Conservation (phyloP, 495 filamentous ascomycete species). For the Penicillium paxilli region DNA sequence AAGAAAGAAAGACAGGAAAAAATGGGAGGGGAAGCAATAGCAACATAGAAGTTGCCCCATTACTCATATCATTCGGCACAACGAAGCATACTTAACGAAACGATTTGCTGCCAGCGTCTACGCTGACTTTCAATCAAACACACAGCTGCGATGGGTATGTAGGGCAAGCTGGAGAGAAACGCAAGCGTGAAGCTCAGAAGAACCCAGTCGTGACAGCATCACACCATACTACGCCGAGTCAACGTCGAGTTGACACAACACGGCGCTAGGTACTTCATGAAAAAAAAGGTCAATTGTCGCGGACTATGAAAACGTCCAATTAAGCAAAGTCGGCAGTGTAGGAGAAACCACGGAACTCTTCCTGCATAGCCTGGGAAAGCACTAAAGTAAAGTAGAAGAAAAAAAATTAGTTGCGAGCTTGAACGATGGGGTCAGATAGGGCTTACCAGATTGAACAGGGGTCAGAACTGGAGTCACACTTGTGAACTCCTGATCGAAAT, state of each 20-base stretch:
- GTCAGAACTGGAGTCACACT: conserved; percentile 97
- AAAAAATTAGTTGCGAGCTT: conserved; percentile 11
- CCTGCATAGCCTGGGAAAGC: conserved; percentile 97
- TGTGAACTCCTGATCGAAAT: conserved; percentile 98
- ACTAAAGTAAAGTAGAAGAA: conserved; percentile 52
- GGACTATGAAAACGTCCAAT: conserved; percentile 18
- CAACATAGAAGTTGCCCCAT: conserved; percentile 18
- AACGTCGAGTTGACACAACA: conserved; percentile 2
- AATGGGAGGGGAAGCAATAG: conserved; percentile 8
- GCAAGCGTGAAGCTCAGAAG: conserved; percentile 13
- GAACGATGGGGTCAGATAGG: conserved; percentile 2
- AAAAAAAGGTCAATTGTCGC: conserved; percentile 10
- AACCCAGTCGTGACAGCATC: conserved; percentile 10
- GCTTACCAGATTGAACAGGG: conserved; percentile 95
- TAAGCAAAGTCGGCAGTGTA: conserved; percentile 78
- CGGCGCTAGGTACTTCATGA: conserved; percentile 8
- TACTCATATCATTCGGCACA: conserved; percentile 26
- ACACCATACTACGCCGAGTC: conserved; percentile 4
- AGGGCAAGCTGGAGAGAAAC: conserved; percentile 24
- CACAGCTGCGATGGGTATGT: conserved; percentile 31
- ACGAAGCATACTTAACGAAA: conserved; percentile 19
- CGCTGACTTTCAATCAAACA: conserved; percentile 22
- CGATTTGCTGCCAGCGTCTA: conserved; percentile 17
- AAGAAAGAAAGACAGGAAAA: neutral
- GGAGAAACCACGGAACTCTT: conserved; percentile 99